Percentiles rank a stretch among this genome's conserved stretches.
phyloP scores from a whole-genome alignment of 768 basidiomycete genomes.

The Amanita subjunquillea region DNA sequence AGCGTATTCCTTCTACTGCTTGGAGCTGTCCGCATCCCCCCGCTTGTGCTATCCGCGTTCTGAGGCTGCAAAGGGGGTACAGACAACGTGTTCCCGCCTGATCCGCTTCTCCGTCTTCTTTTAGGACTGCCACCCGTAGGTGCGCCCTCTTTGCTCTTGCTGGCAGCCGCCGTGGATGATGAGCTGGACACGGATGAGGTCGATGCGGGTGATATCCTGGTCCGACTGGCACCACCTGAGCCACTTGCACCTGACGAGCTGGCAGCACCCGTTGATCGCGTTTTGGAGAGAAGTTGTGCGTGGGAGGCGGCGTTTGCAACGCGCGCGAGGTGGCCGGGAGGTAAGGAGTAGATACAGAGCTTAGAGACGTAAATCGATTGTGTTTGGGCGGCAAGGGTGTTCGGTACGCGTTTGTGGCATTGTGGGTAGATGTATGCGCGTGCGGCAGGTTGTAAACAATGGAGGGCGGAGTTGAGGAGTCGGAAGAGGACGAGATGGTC shows the following conservation, averaged over 20 bases:
- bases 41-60: not conserved
- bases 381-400: conserved; percentile 1
- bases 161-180: not conserved
- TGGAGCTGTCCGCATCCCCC: not conserved
- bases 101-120: conserved; percentile 6
- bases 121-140: not conserved
- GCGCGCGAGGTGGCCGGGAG: conserved; percentile 8
- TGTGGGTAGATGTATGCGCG: not conserved
- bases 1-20: conserved; percentile 1
- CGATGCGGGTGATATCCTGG: not conserved
- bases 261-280: not conserved
- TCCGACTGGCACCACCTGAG: not conserved
- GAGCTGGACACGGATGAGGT: not conserved
- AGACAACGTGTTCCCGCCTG: not conserved
- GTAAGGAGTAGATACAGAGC: conserved; percentile 2
- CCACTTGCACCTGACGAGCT: not conserved
- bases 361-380: not conserved
- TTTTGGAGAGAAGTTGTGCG: not conserved
- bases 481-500: conserved; percentile 12
- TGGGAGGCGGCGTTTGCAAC: conserved; percentile 12
- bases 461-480: not conserved
- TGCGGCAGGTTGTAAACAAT: not conserved
- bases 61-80: not conserved
- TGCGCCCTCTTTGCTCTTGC: not conserved
- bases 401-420: not conserved